Conservation (phyloP, 2,329 filamentous ascomycete species). For the Pseudocercospora fijiensis region DNA sequence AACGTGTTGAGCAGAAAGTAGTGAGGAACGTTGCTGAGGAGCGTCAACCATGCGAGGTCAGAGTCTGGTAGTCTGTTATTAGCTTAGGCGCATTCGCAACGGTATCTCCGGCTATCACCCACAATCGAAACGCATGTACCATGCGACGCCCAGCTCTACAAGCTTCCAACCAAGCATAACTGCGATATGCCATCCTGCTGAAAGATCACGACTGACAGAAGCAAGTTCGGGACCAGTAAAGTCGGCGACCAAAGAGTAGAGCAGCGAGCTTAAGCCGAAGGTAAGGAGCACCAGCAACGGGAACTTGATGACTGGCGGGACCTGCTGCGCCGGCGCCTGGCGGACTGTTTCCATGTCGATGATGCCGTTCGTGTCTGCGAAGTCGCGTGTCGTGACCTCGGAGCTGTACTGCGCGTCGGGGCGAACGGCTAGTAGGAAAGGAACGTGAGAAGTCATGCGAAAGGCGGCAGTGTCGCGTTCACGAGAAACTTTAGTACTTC, state of each 20-base stretch:
- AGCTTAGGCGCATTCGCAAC: neutral
- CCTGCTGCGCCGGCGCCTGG: constrained; percentile 20
- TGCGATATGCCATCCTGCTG: constrained; percentile 59
- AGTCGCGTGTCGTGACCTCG: constrained; percentile 23
- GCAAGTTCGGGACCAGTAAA: constrained; percentile 66
- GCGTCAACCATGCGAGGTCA: constrained; percentile 46
- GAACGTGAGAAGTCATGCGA: constrained; percentile 33
- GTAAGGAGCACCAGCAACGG: constrained; percentile 51
- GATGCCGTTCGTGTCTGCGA: constrained; percentile 15
- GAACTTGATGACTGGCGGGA: constrained; percentile 43
- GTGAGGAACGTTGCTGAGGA: constrained; percentile 73
- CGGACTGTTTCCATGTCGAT: constrained; percentile 15
- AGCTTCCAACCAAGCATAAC: constrained; percentile 58
- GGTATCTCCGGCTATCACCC: constrained; percentile 38
- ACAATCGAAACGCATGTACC: constrained; percentile 73
- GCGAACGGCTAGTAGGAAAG: constrained; percentile 34
- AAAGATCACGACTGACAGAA: constrained; percentile 60
- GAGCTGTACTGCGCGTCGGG: constrained; percentile 32
- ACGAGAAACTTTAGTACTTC: neutral
- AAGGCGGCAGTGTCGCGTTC: constrained; percentile 6
- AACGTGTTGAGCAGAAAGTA: constrained; percentile 75
- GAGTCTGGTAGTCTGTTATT: constrained; percentile 35
- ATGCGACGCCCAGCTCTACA: constrained; percentile 68
- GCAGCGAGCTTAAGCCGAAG: constrained; percentile 62
- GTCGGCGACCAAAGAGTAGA: constrained; percentile 62